These are phyloP conservation scores for Rhizopus sp. DNA, from an alignment of 371 early-diverging fungal species.

Conservation along the genomic window DNA sequence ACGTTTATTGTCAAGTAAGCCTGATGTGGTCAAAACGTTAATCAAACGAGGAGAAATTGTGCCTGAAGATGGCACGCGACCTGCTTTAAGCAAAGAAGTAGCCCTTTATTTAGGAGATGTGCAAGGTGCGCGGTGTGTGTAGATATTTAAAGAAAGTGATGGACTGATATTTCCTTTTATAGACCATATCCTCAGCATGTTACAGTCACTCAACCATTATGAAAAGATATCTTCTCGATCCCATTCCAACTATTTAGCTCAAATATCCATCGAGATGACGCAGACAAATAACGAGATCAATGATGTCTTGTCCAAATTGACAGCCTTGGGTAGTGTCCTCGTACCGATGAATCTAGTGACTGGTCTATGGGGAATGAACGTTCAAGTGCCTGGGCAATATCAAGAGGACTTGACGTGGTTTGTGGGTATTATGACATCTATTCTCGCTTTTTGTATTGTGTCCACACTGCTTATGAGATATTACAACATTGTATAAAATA, in stretches of 20 bases:
- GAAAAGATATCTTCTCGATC: constrained; percentile 90
- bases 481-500: constrained; percentile 26
- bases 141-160: neutral
- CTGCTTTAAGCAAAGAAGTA: constrained; percentile 64
- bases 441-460: constrained; percentile 29
- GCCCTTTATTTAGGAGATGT: constrained; percentile 90
- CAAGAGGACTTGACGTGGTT: constrained; percentile 39
- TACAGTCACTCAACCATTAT: constrained; percentile 85
- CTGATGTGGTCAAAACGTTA: constrained; percentile 79
- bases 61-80: constrained; percentile 35
- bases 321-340: constrained; percentile 90
- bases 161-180: neutral
- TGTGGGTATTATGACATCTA: constrained; percentile 25
- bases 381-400: constrained; percentile 74
- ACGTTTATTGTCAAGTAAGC: constrained; percentile 75
- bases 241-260: constrained; percentile 95
- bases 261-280: constrained; percentile 95
- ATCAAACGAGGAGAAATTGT: constrained; percentile 74
- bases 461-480: constrained; percentile 32
- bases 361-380: constrained; percentile 93
- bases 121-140: constrained; percentile 55
- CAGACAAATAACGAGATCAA: constrained; percentile 91
- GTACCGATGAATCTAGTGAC: constrained; percentile 95
- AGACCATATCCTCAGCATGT: constrained; percentile 95
- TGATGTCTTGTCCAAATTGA: constrained; percentile 87